These are phyloP conservation scores for Dioscorea zingiberensis DNA, from an alignment of 106 monocot genomes.

Conservation along the genomic window DNA sequence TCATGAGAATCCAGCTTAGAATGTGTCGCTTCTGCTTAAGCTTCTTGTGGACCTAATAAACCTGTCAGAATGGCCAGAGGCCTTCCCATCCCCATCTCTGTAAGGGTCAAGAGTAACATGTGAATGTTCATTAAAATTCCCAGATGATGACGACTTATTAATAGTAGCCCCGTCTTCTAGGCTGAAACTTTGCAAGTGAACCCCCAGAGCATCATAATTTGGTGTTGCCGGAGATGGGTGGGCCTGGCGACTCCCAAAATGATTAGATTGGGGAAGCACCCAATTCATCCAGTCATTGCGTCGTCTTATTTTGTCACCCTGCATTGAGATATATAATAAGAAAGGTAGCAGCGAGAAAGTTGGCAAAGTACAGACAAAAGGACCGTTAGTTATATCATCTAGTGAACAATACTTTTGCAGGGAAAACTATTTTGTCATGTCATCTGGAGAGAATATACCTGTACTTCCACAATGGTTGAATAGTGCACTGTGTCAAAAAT, in stretches of 20 bases:
- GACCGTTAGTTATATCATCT: background rate
- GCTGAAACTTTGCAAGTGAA: slow-evolving; percentile 20
- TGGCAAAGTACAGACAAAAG: too few species aligned
- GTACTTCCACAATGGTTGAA: slow-evolving; percentile 55
- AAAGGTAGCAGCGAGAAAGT: background rate
- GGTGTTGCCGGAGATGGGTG: slow-evolving; percentile 5
- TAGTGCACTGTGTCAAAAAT: slow-evolving; percentile 52
- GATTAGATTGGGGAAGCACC: slow-evolving; percentile 19
- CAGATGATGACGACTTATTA: slow-evolving; percentile 16
- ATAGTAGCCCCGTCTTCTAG: slow-evolving; percentile 18
- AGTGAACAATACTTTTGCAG: background rate
- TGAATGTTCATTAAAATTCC: background rate
- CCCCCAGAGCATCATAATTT: slow-evolving; percentile 6
- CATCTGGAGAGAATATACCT: slow-evolving; percentile 24
- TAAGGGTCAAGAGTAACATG: background rate
- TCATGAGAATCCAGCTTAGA: background rate
- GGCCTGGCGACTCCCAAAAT: background rate
- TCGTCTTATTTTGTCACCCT: slow-evolving; percentile 60
- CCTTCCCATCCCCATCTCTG: background rate
- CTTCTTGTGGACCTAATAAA: background rate
- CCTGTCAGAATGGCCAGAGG: background rate
- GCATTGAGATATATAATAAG: slow-evolving; percentile 4
- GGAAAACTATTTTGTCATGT: background rate
- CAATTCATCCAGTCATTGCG: slow-evolving; percentile 54
- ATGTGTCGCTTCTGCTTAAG: background rate